These are phyloP conservation scores for Neurospora cerealis DNA, from an alignment of 495 filamentous ascomycete genomes.

Conservation along the genomic window DNA sequence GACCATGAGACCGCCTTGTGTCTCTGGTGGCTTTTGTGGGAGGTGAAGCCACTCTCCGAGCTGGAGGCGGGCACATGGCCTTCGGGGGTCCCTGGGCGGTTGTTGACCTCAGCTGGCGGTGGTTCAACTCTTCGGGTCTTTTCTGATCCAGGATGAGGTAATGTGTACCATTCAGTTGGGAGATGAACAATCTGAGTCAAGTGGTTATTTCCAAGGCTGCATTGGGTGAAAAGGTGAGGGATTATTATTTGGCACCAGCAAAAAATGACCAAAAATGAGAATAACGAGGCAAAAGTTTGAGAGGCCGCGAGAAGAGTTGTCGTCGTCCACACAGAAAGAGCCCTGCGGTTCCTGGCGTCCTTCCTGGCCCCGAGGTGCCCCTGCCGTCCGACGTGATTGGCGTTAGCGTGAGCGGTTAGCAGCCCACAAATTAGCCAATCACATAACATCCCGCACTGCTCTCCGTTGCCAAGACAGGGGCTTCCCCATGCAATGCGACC, in stretches of 20 bases:
- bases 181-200: not conserved
- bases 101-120: not conserved
- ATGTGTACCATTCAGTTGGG: not conserved
- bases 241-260: not conserved
- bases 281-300: not conserved
- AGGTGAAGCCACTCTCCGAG: not conserved
- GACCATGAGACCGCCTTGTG: not conserved
- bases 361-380: conserved; percentile 1
- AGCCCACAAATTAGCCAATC: conserved; percentile 26
- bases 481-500: not conserved
- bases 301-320: not conserved
- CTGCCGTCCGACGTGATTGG: conserved; percentile 29
- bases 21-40: not conserved
- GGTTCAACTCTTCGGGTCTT: not conserved
- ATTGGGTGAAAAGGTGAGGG: not conserved
- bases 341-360: not conserved
- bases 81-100: not conserved
- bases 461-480: conserved; percentile 14
- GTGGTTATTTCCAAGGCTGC: not conserved
- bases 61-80: not conserved
- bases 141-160: not conserved
- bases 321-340: not conserved
- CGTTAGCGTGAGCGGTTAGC: conserved; percentile 32
- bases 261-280: not conserved
- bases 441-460: conserved; percentile 8